Evolutionary conservation across 805 yeast genomes (phyloP), one percentile per base, ranked within the genome.

Genomic region (Zygoascus flipseniorum): DNA sequence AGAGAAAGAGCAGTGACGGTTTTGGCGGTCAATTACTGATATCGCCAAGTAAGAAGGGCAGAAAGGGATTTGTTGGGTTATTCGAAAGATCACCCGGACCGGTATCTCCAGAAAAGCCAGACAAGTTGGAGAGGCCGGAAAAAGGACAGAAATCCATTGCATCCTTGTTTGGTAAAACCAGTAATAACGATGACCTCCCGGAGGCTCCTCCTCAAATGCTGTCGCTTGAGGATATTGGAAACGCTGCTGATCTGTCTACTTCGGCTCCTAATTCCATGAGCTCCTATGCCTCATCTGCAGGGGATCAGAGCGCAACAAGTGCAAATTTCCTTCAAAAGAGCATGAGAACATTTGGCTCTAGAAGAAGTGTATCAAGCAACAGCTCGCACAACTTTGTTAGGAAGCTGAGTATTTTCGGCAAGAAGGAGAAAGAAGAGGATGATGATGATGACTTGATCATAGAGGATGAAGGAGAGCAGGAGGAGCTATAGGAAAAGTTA

Each of bases 381-480:
- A 37, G 35, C 20, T 39, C 49, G 26, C 11, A 20, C 49, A 60
- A 60, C 45, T 62, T 62, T 54, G 61, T 60, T 18, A 44, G 65
- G 14, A 57, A 57, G 3, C 52, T 62, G 43, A 58, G 59, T 42
- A 32, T 61, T 10, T 60, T 60, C 54, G 59, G 65, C 35, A 57
- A 55, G 28, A 61, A 59, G 51, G 56, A 47, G 20, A 57, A 52
- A 20, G 43, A 42, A 2, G 43, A 51, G 19, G 60, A 56, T 8
- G 47, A 31, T 14, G 54, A 45, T 19, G 55, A 54, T 13, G 58
- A 50, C n/a, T 53, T 43, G 13, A 20, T 46, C 14, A 54, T 56
- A 19, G 57, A 44, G 11, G 41, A 26, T 9, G 41, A 46, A 16
- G 49, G 6, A 19, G 49, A 31, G 10, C 39, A 35, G 8, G 45